phyloP scores from a whole-genome alignment of 768 basidiomycete species.

The Agrocybe pediades region DNA sequence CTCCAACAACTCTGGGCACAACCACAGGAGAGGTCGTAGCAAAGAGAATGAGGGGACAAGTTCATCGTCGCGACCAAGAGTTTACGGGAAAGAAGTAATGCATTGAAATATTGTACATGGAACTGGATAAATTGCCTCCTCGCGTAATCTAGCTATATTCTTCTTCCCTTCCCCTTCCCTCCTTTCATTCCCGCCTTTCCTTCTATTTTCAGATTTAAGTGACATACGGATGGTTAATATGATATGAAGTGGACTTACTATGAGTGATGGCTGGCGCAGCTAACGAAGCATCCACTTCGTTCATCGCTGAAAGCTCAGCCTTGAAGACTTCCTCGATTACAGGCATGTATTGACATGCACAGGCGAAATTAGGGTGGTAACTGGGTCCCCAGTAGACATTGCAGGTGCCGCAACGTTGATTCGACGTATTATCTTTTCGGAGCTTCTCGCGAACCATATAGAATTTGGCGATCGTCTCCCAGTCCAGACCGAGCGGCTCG shows the following conservation, averaged over 20 bases:
- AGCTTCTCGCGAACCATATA: not conserved
- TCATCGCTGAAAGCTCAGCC: not conserved
- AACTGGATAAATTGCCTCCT: not conserved
- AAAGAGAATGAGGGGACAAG: too few relatives aligned
- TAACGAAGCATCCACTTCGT: not conserved
- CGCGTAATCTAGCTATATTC: not conserved
- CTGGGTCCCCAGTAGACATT: not conserved
- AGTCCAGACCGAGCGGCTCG: not conserved
- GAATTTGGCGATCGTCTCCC: constrained; percentile 7
- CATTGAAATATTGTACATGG: too few relatives aligned
- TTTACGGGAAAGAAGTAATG: too few relatives aligned
- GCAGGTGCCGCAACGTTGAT: not conserved
- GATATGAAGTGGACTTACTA: not conserved
- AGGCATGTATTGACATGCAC: not conserved
- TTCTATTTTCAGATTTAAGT: not conserved
- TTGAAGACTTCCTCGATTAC: not conserved
- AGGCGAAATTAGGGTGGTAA: not conserved
- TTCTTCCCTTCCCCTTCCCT: too few relatives aligned
- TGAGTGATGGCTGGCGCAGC: not conserved
- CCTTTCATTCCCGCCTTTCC: not conserved
- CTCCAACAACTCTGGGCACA: too few relatives aligned
- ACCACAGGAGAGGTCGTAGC: too few relatives aligned
- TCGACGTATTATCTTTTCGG: not conserved
- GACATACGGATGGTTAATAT: not conserved
- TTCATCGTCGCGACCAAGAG: too few relatives aligned